Evolutionary conservation across 83 land plant genomes (phyloP), one percentile per base, ranked within the genome.

Genomic region (Picea mariana): DNA sequence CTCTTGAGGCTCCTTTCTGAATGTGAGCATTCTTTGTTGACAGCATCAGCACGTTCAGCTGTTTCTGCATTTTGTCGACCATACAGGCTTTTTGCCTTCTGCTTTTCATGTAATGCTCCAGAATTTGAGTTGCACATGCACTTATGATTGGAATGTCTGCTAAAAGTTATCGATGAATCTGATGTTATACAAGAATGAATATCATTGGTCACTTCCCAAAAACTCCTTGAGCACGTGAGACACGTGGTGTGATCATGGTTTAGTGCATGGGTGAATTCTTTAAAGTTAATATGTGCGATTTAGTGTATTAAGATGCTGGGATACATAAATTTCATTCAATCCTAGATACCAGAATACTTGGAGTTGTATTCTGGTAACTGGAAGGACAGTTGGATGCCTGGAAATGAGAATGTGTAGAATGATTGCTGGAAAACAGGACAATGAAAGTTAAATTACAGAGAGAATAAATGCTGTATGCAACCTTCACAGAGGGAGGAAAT

Each of bases 1-100:
- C 97, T 55, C 94, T 92, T 40, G 99, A 97, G 87, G 92, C 99
- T 82, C 98, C 99, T 27, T 97, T 93, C 75, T 97, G 85, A 93
- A 65, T 55, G 78, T 76, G 60, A 76, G 78, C 60, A 55, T 76
- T 76, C 62, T 31, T 76, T 52, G 34, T 24, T n/a, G 52, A 18
- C 61, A 79, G 81, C 55, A 62, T 79, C 18, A 62, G 75, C 44
- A 24, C 38, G 44, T 62, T 59, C 75, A 63, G 17, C 47, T 62
- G 7, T 63, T 42, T 79, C 81, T 79, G 34, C 44, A 31, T 62
- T 63, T 40, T 62, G 42, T 78, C 8, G 69, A 17, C 16, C 21
- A 31, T 21, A 34, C 47, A 64, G 81, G 69, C 77, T 76, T 75
- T 52, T 76, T 76, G n/a, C 61, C 61, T 76, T 55, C 24, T 55